Base-by-base conservation (phyloP, 2,329 filamentous ascomycete species). In the Samsoniella hepiali region DNA sequence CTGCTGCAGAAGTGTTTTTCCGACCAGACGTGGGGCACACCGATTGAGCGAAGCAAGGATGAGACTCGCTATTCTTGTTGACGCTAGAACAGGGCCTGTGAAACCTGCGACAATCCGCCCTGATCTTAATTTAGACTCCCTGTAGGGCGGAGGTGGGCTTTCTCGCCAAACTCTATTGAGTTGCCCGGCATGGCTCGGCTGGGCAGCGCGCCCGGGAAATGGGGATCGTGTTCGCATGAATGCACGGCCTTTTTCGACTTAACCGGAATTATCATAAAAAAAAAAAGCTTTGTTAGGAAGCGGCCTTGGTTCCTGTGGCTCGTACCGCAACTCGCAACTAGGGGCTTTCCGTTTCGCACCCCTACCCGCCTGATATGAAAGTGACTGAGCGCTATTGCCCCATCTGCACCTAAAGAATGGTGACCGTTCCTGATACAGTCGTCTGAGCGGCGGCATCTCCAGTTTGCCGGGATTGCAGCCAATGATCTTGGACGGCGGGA, bases 381-480 rank as follows among this genome's bases (percentile, higher is more conserved):
- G 45, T 59, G 57, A 49, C 57, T 51, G 57, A 59, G 57, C 57
- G 57, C 55, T 5, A 10, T 15, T 17, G 34, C 32, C 17, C 54
- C 29, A 11, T 36, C 22, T 11, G 13, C 36, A 34, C 55, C 40
- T 58, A 31, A 47, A 38, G 1, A 40, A 50, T 27, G 5, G 42
- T 32, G 44, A 58, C 56, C 44, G 56, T 58, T 58, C 57, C 57
- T 53, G 58, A 60, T 49, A 60, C 58, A 49, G 17, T 51, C 47
- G 47, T 49, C 58, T 51, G 47, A 60, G 58, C 58, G 58, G 27
- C 36, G 9, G 15, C 47, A 17, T 17, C 47, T 47, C 17, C 47
- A 51, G 40, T 42, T 17, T 22, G 47, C 47, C 57, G 45, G 32
- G 5, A 2, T 15, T 36, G n/a, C 7, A 10, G 10, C 58, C 58